A percentile compares a stretch with the other conserved stretches of the same genome.
Conservation (phyloP, 1,284 basidiomycete species). For the Polyporus tsugae region DNA sequence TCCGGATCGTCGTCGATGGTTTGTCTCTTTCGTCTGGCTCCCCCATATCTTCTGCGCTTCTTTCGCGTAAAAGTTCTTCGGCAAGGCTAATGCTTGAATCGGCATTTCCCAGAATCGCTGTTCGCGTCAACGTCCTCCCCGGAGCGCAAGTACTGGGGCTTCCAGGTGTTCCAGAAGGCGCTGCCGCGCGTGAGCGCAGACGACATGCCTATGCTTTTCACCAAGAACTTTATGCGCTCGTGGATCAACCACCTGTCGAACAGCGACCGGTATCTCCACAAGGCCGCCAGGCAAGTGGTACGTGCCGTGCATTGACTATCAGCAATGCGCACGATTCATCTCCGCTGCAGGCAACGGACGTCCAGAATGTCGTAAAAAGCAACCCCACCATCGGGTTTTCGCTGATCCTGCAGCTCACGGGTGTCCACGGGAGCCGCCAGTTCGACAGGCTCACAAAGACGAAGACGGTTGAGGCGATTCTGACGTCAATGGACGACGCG, state of each 20-base stretch:
- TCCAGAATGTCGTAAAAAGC: conserved; percentile 78
- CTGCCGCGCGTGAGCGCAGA: conserved; percentile 72
- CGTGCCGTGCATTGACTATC: conserved; percentile 37
- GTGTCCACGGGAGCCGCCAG: conserved; percentile 85
- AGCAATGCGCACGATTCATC: conserved; percentile 11
- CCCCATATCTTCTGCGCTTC: conserved; percentile 12
- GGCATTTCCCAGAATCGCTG: conserved; percentile 71
- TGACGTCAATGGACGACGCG: conserved; percentile 77
- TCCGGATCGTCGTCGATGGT: conserved; percentile 92
- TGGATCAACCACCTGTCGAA: conserved; percentile 97
- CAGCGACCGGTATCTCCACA: conserved; percentile 89
- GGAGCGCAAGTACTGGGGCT: conserved; percentile 96
- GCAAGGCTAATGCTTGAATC: conserved; percentile 19
- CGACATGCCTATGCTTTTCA: conserved; percentile 89
- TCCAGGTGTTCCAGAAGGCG: conserved; percentile 89
- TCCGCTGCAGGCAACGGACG: conserved; percentile 66
- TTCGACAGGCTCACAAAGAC: conserved; percentile 95
- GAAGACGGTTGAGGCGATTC: conserved; percentile 90
- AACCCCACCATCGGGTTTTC: conserved; percentile 87
- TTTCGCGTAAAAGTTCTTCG: conserved; percentile 2
- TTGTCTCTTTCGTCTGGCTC: conserved; percentile 36
- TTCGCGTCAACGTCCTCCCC: conserved; percentile 87
- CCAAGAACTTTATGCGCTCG: conserved; percentile 94
- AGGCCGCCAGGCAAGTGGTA: conserved; percentile 84
- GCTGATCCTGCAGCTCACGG: conserved; percentile 87